phyloP scores from a whole-genome alignment of 2,329 filamentous ascomycete genomes.

The Grosmannia huntii region DNA sequence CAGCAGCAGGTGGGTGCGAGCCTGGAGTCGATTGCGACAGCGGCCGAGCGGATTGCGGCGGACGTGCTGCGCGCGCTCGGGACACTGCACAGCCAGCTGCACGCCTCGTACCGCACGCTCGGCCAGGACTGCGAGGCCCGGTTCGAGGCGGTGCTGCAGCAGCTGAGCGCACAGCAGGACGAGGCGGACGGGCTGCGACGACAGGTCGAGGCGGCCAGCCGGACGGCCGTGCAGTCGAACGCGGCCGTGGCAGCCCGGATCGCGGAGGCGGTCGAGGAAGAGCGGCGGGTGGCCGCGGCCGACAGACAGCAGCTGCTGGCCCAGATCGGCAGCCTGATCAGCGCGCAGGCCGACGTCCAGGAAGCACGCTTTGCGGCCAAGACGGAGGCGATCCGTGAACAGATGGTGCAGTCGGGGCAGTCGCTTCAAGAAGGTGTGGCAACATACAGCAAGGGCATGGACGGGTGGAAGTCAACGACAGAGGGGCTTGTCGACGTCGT shows the following conservation, averaged over 20 bases:
- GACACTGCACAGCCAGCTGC: constrained; percentile 69
- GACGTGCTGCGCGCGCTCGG: constrained; percentile 79
- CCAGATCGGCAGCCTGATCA: constrained; percentile 69
- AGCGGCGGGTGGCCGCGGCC: constrained; percentile 56
- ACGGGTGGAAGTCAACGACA: constrained; percentile 59
- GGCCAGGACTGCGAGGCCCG: constrained; percentile 76
- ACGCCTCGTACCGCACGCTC: constrained; percentile 69
- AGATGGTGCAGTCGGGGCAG: constrained; percentile 51
- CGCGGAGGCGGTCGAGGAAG: constrained; percentile 59
- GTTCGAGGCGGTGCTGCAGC: constrained; percentile 68
- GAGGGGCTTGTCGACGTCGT: constrained; percentile 58
- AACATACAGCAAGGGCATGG: constrained; percentile 59
- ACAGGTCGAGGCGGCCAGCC: constrained; percentile 59
- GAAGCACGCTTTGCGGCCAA: constrained; percentile 55
- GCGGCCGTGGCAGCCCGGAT: constrained; percentile 52
- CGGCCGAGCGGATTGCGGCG: constrained; percentile 77
- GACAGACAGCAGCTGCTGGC: constrained; percentile 63
- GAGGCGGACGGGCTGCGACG: constrained; percentile 62
- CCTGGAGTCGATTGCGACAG: constrained; percentile 66
- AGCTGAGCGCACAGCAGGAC: constrained; percentile 61
- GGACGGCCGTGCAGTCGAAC: constrained; percentile 55
- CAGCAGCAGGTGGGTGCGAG: constrained; percentile 78
- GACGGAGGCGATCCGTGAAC: constrained; percentile 48
- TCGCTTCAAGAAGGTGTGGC: constrained; percentile 52
- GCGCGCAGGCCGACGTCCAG: constrained; percentile 59